A percentile compares a stretch with the other conserved stretches of the same genome.
Evolutionary conservation across 495 filamentous ascomycete species (phyloP).

Genomic region (Neurospora cerealis): DNA sequence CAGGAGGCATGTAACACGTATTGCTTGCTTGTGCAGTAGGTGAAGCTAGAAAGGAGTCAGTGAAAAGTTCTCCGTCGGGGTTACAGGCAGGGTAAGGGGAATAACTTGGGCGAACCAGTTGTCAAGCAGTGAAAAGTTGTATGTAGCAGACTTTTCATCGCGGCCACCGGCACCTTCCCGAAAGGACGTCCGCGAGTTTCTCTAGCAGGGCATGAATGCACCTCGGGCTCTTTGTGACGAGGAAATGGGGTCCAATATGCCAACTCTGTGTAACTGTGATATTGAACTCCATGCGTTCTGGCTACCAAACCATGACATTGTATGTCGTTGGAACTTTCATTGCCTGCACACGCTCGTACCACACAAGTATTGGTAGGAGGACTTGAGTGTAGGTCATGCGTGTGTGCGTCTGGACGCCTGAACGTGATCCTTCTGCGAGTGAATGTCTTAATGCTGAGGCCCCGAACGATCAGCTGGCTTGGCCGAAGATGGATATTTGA

Average conservation of each 20-base stretch:
- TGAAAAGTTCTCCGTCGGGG: neutral
- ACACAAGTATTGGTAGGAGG: neutral
- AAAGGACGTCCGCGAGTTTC: neutral
- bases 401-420: neutral
- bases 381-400: neutral
- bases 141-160: neutral
- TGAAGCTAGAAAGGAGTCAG: neutral
- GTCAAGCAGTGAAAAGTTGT: neutral
- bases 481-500: neutral
- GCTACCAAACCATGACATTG: neutral
- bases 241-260: neutral
- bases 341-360: neutral
- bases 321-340: neutral
- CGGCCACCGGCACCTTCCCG: neutral
- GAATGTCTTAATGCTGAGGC: neutral
- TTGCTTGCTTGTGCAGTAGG: neutral
- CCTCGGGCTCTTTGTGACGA: neutral
- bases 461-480: neutral
- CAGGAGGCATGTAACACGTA: neutral
- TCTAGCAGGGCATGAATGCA: neutral
- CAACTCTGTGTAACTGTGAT: neutral
- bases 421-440: neutral
- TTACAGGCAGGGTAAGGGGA: neutral
- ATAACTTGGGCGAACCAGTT: neutral
- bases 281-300: neutral